Evolutionary conservation across 1,284 basidiomycete genomes (phyloP), one percentile per base, ranked within the genome.

Genomic region (Cronartium quercuum): DNA sequence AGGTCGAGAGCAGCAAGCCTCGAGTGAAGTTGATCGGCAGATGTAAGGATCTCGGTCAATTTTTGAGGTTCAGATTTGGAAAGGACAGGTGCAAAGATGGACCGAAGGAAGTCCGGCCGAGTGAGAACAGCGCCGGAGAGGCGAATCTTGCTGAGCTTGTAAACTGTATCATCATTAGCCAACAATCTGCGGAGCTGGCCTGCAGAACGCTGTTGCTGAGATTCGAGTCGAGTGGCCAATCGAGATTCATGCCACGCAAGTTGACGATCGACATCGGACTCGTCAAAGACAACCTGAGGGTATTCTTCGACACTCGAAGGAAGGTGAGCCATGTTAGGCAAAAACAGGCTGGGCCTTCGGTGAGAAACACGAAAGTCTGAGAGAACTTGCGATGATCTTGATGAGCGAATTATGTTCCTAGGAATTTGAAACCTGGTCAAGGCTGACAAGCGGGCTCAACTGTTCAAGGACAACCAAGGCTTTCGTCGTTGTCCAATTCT

Each of bases 101-200:
- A 88, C 21, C 84, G 85, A 21, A 98, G 87, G 84, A 97, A 97
- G 0, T 89, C 87, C 37, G 87, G 83, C 7, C 93, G 87, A 0
- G 94, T 94, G 44, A 86, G 83, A 1, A 84, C 82, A 0, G 91
- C 88, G 68, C 93, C 93, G 74, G 89, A 86, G 24, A 98, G 86
- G 75, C 90, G 90, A 55, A 98, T 89, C 0, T 89, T 85, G 4
- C 88, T 86, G 51, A 94, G 85, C 13, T 37, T 79, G 76, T 40
- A 81, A 76, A 38, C 77, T 77, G 6, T 78, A 78, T 3, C 76
- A 67, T 67, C 63, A 15, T 35, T 57, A 13, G 38, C 61, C 18
- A 64, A 63, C 40, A 74, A 64, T 44, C 51, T 63, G 15, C 38
- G 24, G 24, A 71, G 51, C 34, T 76, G 63, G 2, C 37, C 15